Evolutionary conservation across 257 asterid genomes (phyloP), one percentile per base, ranked within the genome.

Genomic region (Scutellaria galericulata): DNA sequence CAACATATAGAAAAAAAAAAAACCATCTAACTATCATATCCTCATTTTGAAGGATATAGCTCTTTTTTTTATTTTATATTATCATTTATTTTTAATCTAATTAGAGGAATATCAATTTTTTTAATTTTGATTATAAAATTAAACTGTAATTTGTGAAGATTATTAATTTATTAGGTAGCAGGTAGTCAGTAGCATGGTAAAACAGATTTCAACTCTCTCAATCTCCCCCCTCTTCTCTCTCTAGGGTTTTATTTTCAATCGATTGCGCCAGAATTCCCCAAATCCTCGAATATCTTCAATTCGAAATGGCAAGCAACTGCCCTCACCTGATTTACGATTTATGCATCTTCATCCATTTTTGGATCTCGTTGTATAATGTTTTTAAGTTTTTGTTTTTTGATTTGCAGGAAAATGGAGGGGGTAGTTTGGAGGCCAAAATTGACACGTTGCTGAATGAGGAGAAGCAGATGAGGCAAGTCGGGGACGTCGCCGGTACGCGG

Each of bases 401-500:
- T 73, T 71, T 74, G 79, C 66, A 93, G 98, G 97, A 89, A 53
- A 80, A 81, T 64, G 96, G 85, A 75, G 93, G 81, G 41, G 80
- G 79, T 53, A 77, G 78, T 78, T 78, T 93, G 90, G 96, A 87
- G 72, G 86, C 86, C 41, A 83, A 86, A 79, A 89, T 93, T 22
- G 97, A 91, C 71, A 75, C 83, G 73, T 44, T 90, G 53, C 81
- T 90, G 64, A 93, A 89, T 71, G 96, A 86, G 56, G 98, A 93
- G 93, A 93, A 93, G 86, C 96, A 91, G 86, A 91, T 86, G 95
- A 79, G 98, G 75, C 97, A 89, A 70, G 79, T 82, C 6, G 96
- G 96, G 11, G 97, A 93, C 58, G 94, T 93, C n/a, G 89, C 85
- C 48, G 97, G 87, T 56, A 93, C 93, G 9, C 79, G 92, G 51